Evolutionary conservation across 1,139 yeast genomes (phyloP), one percentile per base, ranked within the genome.

Genomic region (Taphrina confusa): DNA sequence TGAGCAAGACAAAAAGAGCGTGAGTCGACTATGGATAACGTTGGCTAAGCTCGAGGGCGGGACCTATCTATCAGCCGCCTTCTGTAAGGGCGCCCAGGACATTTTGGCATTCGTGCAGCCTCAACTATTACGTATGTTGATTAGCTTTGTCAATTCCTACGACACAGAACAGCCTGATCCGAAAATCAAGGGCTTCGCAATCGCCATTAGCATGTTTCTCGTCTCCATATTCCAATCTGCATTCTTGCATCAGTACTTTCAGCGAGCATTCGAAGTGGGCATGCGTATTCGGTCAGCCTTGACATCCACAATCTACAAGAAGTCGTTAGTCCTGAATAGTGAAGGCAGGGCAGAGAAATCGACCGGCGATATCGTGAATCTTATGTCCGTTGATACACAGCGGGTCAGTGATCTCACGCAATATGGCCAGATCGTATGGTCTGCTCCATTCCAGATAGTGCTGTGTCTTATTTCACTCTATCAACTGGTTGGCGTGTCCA

Each of bases 361-460:
- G 27, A 89, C 96, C n/a, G 98, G 98, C 71, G 98, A 94, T 71
- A 89, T 94, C 68, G 98, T 92, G 60, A 92, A 94, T 69, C 59
- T 65, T 33, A 67, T 67, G 69, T 86, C 97, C 57, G 97, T 92
- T 55, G 98, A 92, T 74, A 87, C 94, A 5, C 97, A 91, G 75
- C 81, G 97, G 74, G 76, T 92, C 62, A 97, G 90, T 73, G 97
- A 91, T 69, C 78, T 91, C 64, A 83, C 88, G 44, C 95, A 90
- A 71, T 85, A 87, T 73, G 83, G 92, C 22, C 91, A 90, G 70
- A 80, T 91, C 63, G 78, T 89, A 57, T 91, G 97, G 96, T 90
- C 97, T 0, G 97, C 97, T 49, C 98, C 98, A 1, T 88, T 91
- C 75, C 98, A 92, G 75, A 84, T 92, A 67, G 67, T 80, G 45